Base-by-base conservation (phyloP, 495 filamentous ascomycete species). In the Annulohypoxylon moriforme region DNA sequence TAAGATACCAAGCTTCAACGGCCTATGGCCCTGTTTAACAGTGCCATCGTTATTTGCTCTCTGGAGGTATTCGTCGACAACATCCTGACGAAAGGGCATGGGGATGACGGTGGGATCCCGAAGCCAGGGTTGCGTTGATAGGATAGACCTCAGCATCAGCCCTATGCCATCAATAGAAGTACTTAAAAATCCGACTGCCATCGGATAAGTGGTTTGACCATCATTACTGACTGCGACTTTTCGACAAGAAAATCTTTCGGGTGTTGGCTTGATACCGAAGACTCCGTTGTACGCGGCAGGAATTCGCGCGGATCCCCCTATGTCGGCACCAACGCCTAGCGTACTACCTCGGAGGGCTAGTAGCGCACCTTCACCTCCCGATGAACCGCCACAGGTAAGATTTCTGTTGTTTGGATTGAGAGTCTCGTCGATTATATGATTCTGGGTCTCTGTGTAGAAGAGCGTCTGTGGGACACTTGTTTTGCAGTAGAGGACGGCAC, bases 281-380 rank as follows among this genome's bases (percentile, higher is more conserved):
- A 90, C 74, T 2, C 86, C 87, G 52, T 84, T 82, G 64, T 85
- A 89, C 74, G 88, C 85, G 0, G 87, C 86, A 0, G 89, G 89
- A 22, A 90, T 83, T 3, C 89, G 79, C 24, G 91, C 85, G 6
- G 85, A 89, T 7, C 92, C 92, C 0, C 90, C 92, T 56, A 94
- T 89, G 79, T 94, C 91, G 13, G 91, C 93, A 0, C 87, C 87
- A 0, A 89, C 67, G 3, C 83, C 82, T 27, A 83, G 52, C 0
- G 78, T 55, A 59, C 79, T 81, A 3, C 85, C 85, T 24, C 79
- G 67, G 42, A 87, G 73, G 0, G 78, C 82, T 10, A 81, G 53
- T 13, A 87, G 69, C 1, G 86, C 87, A 13, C 84, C 87, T 73
- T 90, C 88, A 9, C 93, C 88, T 0, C 89, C 89, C 1, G 85